Base-by-base conservation (phyloP, 2,329 filamentous ascomycete genomes). In the Passalora sequoiae region DNA sequence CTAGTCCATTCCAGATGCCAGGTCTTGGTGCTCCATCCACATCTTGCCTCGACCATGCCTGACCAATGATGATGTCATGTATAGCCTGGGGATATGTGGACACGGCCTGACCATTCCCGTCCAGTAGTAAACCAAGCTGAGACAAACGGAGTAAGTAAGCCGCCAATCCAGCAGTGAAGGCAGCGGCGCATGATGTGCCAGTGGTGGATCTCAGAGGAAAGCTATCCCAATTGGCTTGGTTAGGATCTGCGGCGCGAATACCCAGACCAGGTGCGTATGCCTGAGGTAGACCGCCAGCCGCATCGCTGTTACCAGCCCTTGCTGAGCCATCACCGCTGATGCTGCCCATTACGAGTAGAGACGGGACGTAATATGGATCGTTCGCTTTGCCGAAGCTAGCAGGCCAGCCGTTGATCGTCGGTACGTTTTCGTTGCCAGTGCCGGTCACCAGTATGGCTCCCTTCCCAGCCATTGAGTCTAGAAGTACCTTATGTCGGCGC, bases 371-470 rank as follows among this genome's bases (percentile, higher is more conserved):
- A 15, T 33, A 33, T 17, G 12, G 12, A 15, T 33, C 16, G 16
- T 33, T 33, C 12, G 30, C 12, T 4, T 33, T 33, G 12, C 30
- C 30, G 16, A 33, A 17, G 30, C 12, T 33, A n/a, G 30, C 30
- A 13, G 30, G 30, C 30, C 30, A 33, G 30, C 30, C 30, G 30
- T 33, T 17, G 30, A n/a, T 9, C 2, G 30, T 33, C 16, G 12
- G 12, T 9, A 33, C 16, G 9, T 13, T 33, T 15, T 33, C 21
- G 6, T 38, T 38, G 35, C 35, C 35, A 38, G 35, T 13, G 19
- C 35, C 35, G 15, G 35, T 38, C 20, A 38, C 35, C 15, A 38
- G 17, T 13, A 38, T 6, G 7, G 35, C 35, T 6, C 35, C 35
- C 20, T 38, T 38, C 13, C 7, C 16, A 10, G 19, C 16, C n/a